Percentiles rank a stretch among this genome's conserved stretches.
These are phyloP conservation scores for Kodamaea neixiangensis DNA, from an alignment of 805 yeast species.

Conservation along the genomic window DNA sequence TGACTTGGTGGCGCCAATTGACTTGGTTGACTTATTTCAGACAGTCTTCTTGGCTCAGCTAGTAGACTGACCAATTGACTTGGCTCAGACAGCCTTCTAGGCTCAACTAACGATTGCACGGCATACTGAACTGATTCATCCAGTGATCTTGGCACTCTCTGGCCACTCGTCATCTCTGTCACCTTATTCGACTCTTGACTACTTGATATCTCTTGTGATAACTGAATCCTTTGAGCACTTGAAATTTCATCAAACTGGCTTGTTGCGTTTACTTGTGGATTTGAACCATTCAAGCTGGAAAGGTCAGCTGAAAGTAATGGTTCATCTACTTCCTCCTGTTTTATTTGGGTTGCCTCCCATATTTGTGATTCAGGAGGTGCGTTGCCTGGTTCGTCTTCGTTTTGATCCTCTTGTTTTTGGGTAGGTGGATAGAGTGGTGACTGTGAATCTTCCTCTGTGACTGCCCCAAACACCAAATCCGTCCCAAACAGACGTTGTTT, in stretches of 20 bases:
- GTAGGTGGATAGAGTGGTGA: slow-evolving; percentile 9
- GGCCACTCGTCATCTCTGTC: slow-evolving; percentile 10
- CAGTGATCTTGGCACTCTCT: background rate
- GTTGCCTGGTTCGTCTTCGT: background rate
- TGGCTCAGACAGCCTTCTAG: background rate
- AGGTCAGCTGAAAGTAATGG: background rate
- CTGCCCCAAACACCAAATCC: slow-evolving; percentile 6
- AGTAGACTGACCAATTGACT: background rate
- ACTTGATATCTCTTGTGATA: slow-evolving; percentile 10
- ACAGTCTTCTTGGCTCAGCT: background rate
- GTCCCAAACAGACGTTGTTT: slow-evolving; percentile 3
- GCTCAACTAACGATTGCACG: background rate
- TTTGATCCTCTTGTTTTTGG: slow-evolving; percentile 1
- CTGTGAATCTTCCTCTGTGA: slow-evolving; percentile 8
- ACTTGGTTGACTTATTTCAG: background rate
- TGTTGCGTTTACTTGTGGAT: slow-evolving; percentile 3
- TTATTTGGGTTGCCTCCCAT: background rate
- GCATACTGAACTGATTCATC: background rate
- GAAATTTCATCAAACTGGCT: slow-evolving; percentile 3
- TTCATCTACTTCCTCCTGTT: background rate
- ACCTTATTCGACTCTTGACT: slow-evolving; percentile 5
- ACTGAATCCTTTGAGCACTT: slow-evolving; percentile 2
- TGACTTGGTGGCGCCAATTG: background rate
- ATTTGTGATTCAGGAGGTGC: background rate
- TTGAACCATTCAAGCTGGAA: background rate